phyloP scores from a whole-genome alignment of 768 basidiomycete genomes.

The Phaeotremella fagi region DNA sequence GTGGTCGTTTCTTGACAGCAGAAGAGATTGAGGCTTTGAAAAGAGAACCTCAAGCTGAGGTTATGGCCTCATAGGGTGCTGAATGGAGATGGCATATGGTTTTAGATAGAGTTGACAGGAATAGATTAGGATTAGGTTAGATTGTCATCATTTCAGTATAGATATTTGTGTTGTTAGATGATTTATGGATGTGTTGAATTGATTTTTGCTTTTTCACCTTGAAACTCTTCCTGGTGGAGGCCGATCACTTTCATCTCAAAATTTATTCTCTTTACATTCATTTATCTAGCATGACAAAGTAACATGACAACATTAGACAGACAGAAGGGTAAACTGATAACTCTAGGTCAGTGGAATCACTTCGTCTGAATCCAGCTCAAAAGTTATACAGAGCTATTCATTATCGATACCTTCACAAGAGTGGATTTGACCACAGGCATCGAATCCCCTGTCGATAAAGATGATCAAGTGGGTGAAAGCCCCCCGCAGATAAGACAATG shows the following conservation, averaged over 20 bases:
- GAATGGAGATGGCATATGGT: no score
- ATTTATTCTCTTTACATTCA: no score
- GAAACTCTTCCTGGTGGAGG: no score
- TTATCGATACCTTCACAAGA: conserved; percentile 34
- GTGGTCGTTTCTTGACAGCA: conserved; percentile 93
- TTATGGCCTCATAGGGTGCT: no score
- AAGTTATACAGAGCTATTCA: conserved; percentile 30
- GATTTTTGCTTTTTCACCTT: no score
- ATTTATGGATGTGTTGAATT: no score
- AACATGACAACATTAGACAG: background rate
- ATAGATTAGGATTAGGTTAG: background rate
- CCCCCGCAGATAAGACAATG: background rate
- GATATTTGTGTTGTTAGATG: no score
- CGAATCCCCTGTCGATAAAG: conserved; percentile 18
- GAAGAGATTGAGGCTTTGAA: conserved; percentile 65
- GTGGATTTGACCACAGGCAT: conserved; percentile 21
- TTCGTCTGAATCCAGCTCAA: no score
- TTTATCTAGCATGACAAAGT: no score
- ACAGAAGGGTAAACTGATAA: background rate
- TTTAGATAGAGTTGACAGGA: no score
- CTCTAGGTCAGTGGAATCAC: background rate
- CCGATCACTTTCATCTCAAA: no score
- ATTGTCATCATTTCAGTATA: no score
- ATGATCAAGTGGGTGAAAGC: conserved; percentile 17
- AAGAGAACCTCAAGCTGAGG: conserved; percentile 29